Base-by-base conservation (phyloP, 176 grass and related monocot genomes). In the Lolium perenne region DNA sequence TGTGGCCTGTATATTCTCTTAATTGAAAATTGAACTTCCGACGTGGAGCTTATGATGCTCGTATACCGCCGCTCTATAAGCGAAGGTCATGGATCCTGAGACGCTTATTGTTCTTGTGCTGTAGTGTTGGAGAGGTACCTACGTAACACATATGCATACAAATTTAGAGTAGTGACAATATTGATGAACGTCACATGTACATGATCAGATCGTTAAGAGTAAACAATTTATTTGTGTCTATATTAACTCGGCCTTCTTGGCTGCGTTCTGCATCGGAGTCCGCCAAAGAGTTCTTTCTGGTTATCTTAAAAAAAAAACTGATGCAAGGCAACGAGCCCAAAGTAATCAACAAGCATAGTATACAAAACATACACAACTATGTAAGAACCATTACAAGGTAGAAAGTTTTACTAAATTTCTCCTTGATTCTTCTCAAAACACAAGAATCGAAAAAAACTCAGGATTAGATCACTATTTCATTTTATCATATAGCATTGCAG, bases 1-100 rank as follows among this genome's bases (percentile, higher is more conserved):
- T 77, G 78, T 46, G 72, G 29, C 38, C 50, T 90, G 54, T 58
- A 56, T 56, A 35, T 76, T 76, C 74, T 76, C 74, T 76, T 11
- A 29, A 16, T 76, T 76, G 50, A 56, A 76, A 38, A 11, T 16
- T 10, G 1, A 35, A 12, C 8, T 35, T 16, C 25, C 25, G 74
- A 76, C 49, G 48, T 55, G 25, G 49, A 76, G 49, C 49, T 56
- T 76, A 51, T 11, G 48, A 18, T 18, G 18, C 73, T 18, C 25
- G 48, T 54, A 14, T 18, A 51, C 32, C 32, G 32, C 32, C 32
- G 32, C 32, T 35, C 9, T 14, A 75, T 1, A 51, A 53, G 47
- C 26, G 60, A 25, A 63, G 0, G 38, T 55, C 74, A 82, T 73
- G 79, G 64, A 86, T 82, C 79, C 74, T 77, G 53, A 65, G 10